phyloP scores from a whole-genome alignment of 176 grass and related monocot species.

The Bothriochloa decipiens region DNA sequence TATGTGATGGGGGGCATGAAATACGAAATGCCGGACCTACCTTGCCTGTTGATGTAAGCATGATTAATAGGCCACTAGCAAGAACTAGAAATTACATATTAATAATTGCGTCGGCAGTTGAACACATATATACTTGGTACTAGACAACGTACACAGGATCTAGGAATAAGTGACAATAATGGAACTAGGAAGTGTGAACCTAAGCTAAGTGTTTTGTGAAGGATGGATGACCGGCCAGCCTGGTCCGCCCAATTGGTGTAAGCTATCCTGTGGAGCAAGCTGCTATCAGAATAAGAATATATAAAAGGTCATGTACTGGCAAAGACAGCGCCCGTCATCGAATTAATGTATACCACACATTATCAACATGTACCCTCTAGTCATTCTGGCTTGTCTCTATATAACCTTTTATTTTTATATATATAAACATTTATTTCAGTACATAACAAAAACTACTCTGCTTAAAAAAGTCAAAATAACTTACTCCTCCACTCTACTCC shows the following conservation, averaged over 20 bases:
- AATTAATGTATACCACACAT: too few relatives aligned
- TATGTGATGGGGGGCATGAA: conserved; percentile 5
- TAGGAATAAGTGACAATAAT: conserved; percentile 26
- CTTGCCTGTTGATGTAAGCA: conserved; percentile 33
- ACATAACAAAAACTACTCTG: too few relatives aligned
- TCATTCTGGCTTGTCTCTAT: too few relatives aligned
- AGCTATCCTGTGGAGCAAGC: not conserved
- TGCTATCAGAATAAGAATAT: conserved; percentile 32
- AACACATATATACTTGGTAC: not conserved
- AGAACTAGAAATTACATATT: not conserved
- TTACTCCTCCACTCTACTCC: too few relatives aligned
- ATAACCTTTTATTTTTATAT: too few relatives aligned
- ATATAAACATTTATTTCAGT: too few relatives aligned
- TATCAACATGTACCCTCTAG: too few relatives aligned
- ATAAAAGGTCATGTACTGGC: not conserved
- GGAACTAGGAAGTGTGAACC: conserved; percentile 12
- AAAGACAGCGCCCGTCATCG: too few relatives aligned
- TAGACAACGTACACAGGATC: not conserved
- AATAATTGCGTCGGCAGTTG: not conserved
- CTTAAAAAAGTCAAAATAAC: too few relatives aligned
- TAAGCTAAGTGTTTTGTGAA: not conserved
- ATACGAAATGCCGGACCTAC: not conserved
- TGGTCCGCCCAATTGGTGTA: conserved; percentile 11
- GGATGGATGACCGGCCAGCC: not conserved
- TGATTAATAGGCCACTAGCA: conserved; percentile 9